These are phyloP conservation scores for Clathrospora elynae DNA, from an alignment of 2,329 filamentous ascomycete genomes.

Conservation along the genomic window DNA sequence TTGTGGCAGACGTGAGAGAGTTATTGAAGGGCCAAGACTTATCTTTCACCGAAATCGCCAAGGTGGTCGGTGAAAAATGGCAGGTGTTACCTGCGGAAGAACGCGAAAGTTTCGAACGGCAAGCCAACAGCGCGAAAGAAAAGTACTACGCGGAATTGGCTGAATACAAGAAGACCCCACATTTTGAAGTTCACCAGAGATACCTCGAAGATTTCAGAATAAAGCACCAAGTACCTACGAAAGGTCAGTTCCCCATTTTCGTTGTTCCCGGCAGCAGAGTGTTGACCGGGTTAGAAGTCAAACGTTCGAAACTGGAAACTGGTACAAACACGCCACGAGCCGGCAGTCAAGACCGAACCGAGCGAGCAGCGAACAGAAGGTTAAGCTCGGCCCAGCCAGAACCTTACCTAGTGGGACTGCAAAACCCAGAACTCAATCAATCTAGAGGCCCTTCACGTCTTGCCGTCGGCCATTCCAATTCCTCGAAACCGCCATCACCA, in stretches of 20 bases:
- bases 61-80: constrained; percentile 81
- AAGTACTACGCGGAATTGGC: constrained; percentile 73
- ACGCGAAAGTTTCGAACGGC: constrained; percentile 73
- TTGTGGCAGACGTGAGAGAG: constrained; percentile 69
- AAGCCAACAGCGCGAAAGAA: constrained; percentile 75
- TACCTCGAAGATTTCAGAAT: constrained; percentile 81
- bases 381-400: constrained; percentile 38
- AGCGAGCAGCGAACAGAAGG: constrained; percentile 33
- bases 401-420: constrained; percentile 18
- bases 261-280: constrained; percentile 7
- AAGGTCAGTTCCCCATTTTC: constrained; percentile 34
- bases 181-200: constrained; percentile 70
- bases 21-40: constrained; percentile 75
- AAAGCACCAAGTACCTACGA: constrained; percentile 59
- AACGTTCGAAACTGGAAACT: constrained; percentile 52
- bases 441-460: constrained; percentile 32
- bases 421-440: constrained; percentile 36
- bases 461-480: constrained; percentile 31
- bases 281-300: constrained; percentile 47
- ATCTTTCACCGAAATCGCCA: constrained; percentile 82
- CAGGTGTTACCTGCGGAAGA: constrained; percentile 69
- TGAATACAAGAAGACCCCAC: constrained; percentile 76
- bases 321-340: constrained; percentile 42
- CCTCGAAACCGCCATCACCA: constrained; percentile 45
- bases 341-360: constrained; percentile 39